A percentile compares a stretch with the other conserved stretches of the same genome.
These are phyloP conservation scores for Corylus heterophylla DNA, from an alignment of 306 rosid species.

Conservation along the genomic window DNA sequence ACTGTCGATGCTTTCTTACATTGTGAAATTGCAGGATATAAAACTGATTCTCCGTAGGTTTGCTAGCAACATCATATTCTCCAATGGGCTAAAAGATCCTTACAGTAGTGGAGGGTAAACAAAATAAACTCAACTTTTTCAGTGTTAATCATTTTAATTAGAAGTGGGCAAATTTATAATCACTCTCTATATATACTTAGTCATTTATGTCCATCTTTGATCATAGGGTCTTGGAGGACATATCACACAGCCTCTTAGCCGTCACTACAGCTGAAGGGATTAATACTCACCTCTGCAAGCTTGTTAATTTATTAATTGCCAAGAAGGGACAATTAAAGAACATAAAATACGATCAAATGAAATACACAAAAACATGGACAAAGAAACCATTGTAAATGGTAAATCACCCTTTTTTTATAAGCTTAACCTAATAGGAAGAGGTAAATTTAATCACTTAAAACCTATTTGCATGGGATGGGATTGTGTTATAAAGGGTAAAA, in stretches of 20 bases:
- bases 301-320: neutral
- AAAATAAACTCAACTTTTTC: neutral
- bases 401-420: too few species aligned
- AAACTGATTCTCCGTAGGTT: constrained; percentile 51
- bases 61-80: constrained; percentile 79
- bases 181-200: too few species aligned
- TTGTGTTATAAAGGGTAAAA: too few species aligned
- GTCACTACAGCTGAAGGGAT: constrained; percentile 52
- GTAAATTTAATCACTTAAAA: too few species aligned
- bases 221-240: constrained; percentile 60
- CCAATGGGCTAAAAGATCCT: constrained; percentile 76
- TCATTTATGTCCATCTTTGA: neutral
- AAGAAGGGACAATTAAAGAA: neutral
- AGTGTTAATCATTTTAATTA: neutral
- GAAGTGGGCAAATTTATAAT: neutral
- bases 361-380: neutral
- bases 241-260: constrained; percentile 54
- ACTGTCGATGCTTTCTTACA: neutral
- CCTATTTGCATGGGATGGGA: too few species aligned
- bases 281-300: neutral
- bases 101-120: constrained; percentile 73
- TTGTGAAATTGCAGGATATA: constrained; percentile 43
- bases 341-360: too few species aligned
- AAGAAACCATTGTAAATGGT: neutral
- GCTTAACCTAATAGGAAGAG: too few species aligned